Evolutionary conservation across 805 yeast species (phyloP), one percentile per base, ranked within the genome.

Genomic region (Saccharomycopsis olivae): DNA sequence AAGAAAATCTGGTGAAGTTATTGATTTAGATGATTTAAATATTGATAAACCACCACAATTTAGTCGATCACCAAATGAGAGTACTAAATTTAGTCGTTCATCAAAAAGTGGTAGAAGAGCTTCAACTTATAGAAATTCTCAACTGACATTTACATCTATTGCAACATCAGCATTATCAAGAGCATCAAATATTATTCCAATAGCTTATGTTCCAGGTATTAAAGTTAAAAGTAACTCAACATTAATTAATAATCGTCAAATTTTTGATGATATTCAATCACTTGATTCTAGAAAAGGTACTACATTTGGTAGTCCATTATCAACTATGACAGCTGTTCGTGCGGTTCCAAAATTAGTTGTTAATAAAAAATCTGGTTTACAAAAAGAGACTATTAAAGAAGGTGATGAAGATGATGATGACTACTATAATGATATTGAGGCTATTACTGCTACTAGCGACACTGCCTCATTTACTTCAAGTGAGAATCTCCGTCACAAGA

Each of bases 171-270:
- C 78, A 11, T 66, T 78, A 35, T 78, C 92, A 9, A 75, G 80
- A 51, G 94, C 94, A 3, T 82, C 94, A 11, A 87, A 88, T 57
- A 77, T 88, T 48, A 70, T 88, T 46, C 95, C 95, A 15, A 80
- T 89, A 42, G 95, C 95, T 2, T 88, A 87, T 55, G 84, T 88
- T 44, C 97, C 96, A 0, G 96, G 96, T 28, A 96, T 87, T 33
- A 83, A 87, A 3, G 73, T 75, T 17, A 64, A 79, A 19, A 68
- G 72, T 35, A 63, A 66, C 6, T 60, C 60, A 40, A 62, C 41
- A 8, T 36, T 41, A 27, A 21, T 36, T 14, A 34, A 31, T 27
- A 41, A 44, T 25, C 20, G 36, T 18, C 41, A 64, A 49, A 30
- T 37, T 16, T n/a, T 59, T 18, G 64, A 65, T 16, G 63, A 60